Conservation (phyloP, 202 grass and related monocot genomes). For the Carex sylvatica region DNA sequence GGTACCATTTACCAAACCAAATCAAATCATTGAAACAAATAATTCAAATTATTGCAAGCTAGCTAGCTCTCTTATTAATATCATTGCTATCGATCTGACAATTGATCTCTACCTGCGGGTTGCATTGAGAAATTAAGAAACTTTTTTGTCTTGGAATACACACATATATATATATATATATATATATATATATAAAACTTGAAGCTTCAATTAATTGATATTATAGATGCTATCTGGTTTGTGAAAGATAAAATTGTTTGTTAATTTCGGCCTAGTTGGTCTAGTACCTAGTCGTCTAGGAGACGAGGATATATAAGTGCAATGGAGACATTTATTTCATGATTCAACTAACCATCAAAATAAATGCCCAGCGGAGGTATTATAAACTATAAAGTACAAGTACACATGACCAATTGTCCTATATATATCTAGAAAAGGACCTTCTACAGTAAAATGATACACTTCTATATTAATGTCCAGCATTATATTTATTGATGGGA, state of each 20-base stretch:
- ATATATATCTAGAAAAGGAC: background rate
- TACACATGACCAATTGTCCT: background rate
- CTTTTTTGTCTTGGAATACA: background rate
- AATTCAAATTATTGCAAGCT: background rate
- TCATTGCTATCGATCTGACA: conserved; percentile 2
- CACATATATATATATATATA: background rate
- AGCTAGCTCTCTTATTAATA: background rate
- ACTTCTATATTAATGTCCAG: background rate
- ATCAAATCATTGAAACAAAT: conserved; percentile 12
- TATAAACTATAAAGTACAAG: background rate
- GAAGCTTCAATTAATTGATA: background rate
- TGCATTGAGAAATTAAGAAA: background rate
- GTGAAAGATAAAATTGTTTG: background rate
- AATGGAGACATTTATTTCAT: background rate
- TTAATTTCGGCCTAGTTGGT: background rate
- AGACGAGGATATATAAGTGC: no score
- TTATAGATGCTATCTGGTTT: background rate
- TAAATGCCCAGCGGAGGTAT: background rate
- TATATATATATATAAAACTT: background rate
- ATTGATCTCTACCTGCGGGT: background rate
- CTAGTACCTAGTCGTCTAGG: no score
- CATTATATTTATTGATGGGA: background rate
- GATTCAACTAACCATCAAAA: background rate
- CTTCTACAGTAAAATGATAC: background rate
- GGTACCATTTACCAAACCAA: background rate